These are phyloP conservation scores for Pharus latifolius DNA, from an alignment of 176 grass and related monocot genomes.

Conservation along the genomic window DNA sequence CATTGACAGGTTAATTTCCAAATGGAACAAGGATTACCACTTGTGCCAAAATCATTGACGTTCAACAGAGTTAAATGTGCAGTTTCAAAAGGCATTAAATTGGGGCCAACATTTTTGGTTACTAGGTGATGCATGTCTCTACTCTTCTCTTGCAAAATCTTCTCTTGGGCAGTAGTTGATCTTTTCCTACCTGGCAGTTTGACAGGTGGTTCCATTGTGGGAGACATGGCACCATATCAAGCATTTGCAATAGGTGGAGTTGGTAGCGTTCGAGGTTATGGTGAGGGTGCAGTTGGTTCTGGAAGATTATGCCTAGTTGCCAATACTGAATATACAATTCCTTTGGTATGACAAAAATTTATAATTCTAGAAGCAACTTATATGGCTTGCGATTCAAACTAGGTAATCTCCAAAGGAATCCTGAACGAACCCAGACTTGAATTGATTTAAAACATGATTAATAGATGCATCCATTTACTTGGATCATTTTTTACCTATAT, in stretches of 20 bases:
- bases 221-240: slow-evolving; percentile 98
- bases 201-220: slow-evolving; percentile 90
- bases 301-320: slow-evolving; percentile 82
- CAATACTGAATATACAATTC: slow-evolving; percentile 79
- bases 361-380: neutral
- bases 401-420: neutral
- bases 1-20: slow-evolving; percentile 75
- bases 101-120: slow-evolving; percentile 78
- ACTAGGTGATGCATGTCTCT: slow-evolving; percentile 42
- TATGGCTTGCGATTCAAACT: neutral
- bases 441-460: neutral
- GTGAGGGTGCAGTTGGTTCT: slow-evolving; percentile 82
- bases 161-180: neutral
- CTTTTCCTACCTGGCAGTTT: slow-evolving; percentile 45
- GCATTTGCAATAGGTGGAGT: slow-evolving; percentile 90
- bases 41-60: slow-evolving; percentile 71
- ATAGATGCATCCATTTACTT: neutral
- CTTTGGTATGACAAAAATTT: slow-evolving; percentile 53
- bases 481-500: neutral
- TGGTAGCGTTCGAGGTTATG: slow-evolving; percentile 92
- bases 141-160: neutral
- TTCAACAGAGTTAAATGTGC: slow-evolving; percentile 90
- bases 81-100: slow-evolving; percentile 79
- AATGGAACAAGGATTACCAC: slow-evolving; percentile 96
- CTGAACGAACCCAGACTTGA: neutral